Evolutionary conservation across 306 rosid species (phyloP), one percentile per base, ranked within the genome.

Genomic region (Begonia loranthoides): DNA sequence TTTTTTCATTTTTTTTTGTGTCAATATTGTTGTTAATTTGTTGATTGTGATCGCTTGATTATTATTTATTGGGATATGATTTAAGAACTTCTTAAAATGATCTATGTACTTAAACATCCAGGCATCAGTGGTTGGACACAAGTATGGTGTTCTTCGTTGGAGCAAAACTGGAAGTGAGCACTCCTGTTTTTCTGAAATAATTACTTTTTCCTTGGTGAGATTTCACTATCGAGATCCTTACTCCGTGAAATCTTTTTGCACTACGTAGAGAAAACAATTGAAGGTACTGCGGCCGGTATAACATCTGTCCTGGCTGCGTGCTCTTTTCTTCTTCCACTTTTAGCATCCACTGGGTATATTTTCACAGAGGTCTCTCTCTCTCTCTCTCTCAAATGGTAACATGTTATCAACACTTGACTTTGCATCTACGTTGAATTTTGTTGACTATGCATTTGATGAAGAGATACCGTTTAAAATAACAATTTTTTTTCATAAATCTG

Each of bases 261-360:
- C 45, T 74, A 70, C 45, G 63, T 71, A 90, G 99, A 85, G 86
- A 90, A 86, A 82, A 90, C 99, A 19, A 71, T 90, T 67, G 99
- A 90, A 86, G 99, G 95, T 22, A 90, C 99, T 38, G 94, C 95
- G 13, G 99, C 99, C 67, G 99, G 99, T 58, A 90, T 90, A 70
- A 80, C 95, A 45, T 90, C 95, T 61, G 94, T 85, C 55, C 59
- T 90, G 38, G 99, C 79, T 41, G 82, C 99, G 61, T 90, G 95
- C 74, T 80, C 84, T 11, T 70, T 82, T 64, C 85, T 90, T 58
- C 86, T 90, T 73, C 99, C 94, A 16, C 73, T 90, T 61, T 54
- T 86, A 58, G 86, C 99, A 57, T 78, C 99, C 33, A 78, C 95
- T 2, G 94, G 99, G 68, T 79, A 90, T 71, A 73, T 85, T 59